phyloP scores from a whole-genome alignment of 192 early-diverging fungal species.

The Mycoemilia scoparia region DNA sequence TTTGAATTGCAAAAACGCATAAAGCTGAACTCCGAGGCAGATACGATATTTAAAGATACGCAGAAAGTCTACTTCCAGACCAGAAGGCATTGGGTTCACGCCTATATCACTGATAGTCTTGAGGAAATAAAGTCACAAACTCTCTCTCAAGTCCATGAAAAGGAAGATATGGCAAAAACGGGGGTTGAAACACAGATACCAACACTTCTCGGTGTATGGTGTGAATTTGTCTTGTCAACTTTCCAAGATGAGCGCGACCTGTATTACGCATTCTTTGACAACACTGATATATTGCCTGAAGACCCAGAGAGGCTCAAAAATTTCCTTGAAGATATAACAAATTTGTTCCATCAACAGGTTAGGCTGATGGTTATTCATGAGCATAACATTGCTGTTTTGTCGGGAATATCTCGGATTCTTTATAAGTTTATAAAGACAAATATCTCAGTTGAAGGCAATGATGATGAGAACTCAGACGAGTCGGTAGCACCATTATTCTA shows the following conservation, averaged over 20 bases:
- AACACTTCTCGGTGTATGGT: conserved; percentile 29
- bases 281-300: background rate
- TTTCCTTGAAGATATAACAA: conserved; percentile 57
- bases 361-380: conserved; percentile 82
- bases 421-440: conserved; percentile 7
- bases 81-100: conserved; percentile 45
- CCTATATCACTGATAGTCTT: conserved; percentile 44
- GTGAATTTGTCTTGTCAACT: conserved; percentile 66
- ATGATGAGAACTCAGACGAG: conserved; percentile 15
- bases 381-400: conserved; percentile 55
- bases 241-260: conserved; percentile 70
- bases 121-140: conserved; percentile 12
- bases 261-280: conserved; percentile 56
- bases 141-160: conserved; percentile 8
- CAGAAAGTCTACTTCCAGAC: conserved; percentile 53
- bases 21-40: conserved; percentile 42
- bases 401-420: conserved; percentile 49
- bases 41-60: conserved; percentile 56
- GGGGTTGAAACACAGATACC: conserved; percentile 1
- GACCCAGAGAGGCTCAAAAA: no score
- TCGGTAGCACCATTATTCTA: conserved; percentile 39
- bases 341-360: conserved; percentile 64
- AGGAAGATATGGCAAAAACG: background rate
- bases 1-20: conserved; percentile 57
- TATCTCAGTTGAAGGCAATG: conserved; percentile 3